A percentile compares a stretch with the other conserved stretches of the same genome.
These are phyloP conservation scores for Fusarium illudens DNA, from an alignment of 2,329 filamentous ascomycete genomes.

Conservation along the genomic window DNA sequence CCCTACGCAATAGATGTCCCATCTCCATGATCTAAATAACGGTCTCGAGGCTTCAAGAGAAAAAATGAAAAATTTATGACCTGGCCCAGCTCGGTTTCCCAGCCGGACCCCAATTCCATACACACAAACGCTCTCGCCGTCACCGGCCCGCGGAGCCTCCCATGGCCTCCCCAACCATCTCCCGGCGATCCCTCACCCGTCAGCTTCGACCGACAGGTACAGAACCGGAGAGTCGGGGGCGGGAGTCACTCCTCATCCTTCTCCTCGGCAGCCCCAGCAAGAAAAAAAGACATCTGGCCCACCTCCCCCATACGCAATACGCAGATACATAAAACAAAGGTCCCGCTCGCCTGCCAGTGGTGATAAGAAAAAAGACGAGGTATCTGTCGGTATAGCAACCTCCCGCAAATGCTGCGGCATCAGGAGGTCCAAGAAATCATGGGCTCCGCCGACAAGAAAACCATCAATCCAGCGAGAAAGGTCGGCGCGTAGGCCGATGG, in stretches of 20 bases:
- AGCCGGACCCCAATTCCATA: conserved; percentile 38
- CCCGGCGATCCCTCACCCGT: conserved; percentile 42
- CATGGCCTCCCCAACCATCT: conserved; percentile 31
- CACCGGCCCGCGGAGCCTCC: conserved; percentile 33
- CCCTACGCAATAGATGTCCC: conserved; percentile 46
- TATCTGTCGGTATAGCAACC: conserved; percentile 36
- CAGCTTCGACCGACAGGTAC: conserved; percentile 41
- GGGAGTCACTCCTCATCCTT: conserved; percentile 40
- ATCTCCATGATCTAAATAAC: conserved; percentile 51
- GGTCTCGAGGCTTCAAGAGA: conserved; percentile 49
- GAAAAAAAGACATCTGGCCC: conserved; percentile 45
- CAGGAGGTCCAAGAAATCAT: conserved; percentile 31
- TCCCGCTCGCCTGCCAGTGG: conserved; percentile 46
- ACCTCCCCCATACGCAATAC: conserved; percentile 44
- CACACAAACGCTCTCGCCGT: conserved; percentile 38
- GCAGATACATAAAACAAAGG: conserved; percentile 49
- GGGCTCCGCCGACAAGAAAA: conserved; percentile 34
- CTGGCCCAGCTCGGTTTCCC: conserved; percentile 46
- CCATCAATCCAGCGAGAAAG: conserved; percentile 42
- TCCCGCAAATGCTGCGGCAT: conserved; percentile 17
- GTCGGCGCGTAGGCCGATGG: conserved; percentile 37
- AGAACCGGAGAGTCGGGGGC: conserved; percentile 33
- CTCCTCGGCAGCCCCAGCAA: conserved; percentile 37
- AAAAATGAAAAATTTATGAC: conserved; percentile 60
- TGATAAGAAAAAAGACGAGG: conserved; percentile 44